Percentiles rank a stretch among this genome's conserved stretches.
These are phyloP conservation scores for Solanum okadae DNA, from an alignment of 257 asterid genomes.

Conservation along the genomic window DNA sequence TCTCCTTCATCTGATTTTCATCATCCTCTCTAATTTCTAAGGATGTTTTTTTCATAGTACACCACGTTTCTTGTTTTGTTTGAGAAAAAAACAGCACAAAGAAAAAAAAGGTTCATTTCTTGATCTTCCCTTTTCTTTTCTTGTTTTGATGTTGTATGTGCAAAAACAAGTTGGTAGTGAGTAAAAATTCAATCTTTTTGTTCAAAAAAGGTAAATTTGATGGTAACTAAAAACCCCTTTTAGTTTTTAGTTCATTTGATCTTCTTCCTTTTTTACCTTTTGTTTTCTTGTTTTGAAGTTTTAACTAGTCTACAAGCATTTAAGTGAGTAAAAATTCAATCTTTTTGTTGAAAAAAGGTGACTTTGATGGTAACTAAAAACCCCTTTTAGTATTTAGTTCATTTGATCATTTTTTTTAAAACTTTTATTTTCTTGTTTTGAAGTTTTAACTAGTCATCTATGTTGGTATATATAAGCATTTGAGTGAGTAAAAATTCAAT, in stretches of 20 bases:
- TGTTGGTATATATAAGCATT: conserved; percentile 1
- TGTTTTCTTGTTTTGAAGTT: conserved; percentile 3
- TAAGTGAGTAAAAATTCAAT: conserved; percentile 13
- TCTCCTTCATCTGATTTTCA: neutral
- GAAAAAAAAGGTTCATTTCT: neutral
- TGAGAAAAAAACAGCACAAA: neutral
- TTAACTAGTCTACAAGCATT: neutral
- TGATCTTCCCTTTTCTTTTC: conserved; percentile 5
- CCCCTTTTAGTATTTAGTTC: neutral
- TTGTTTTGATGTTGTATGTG: conserved; percentile 1
- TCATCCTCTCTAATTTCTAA: neutral
- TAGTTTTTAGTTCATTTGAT: neutral
- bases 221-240: neutral
- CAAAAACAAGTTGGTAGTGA: conserved; percentile 11
- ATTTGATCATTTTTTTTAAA: neutral
- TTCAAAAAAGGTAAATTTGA: conserved; percentile 3
- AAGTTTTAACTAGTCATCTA: neutral
- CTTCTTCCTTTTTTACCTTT: neutral
- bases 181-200: conserved; percentile 24
- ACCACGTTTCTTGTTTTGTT: neutral
- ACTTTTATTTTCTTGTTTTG: conserved; percentile 6
- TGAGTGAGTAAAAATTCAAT: conserved; percentile 14
- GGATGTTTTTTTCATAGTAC: neutral
- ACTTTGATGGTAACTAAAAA: neutral
- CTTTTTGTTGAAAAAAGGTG: conserved; percentile 14